phyloP scores from a whole-genome alignment of 768 basidiomycete species.

The Pleurotus eryngii region DNA sequence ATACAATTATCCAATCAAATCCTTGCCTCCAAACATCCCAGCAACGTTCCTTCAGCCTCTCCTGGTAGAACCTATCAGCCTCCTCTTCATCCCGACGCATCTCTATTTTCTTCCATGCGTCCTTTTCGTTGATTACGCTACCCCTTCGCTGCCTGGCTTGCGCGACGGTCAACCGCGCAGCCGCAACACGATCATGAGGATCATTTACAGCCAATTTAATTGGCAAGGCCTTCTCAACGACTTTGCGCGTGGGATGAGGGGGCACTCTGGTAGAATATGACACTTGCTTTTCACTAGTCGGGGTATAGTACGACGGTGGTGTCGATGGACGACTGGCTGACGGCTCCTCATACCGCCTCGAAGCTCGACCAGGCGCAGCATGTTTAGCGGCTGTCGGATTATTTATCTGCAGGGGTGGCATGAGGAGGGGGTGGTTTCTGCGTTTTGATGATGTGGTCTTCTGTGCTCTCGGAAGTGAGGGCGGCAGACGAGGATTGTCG shows the following conservation, averaged over 20 bases:
- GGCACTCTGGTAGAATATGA: neutral
- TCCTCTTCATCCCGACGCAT: constrained; percentile 67
- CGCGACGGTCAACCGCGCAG: constrained; percentile 26
- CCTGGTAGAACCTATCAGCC: constrained; percentile 66
- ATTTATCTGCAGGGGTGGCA: constrained; percentile 8
- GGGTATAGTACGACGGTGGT: constrained; percentile 49
- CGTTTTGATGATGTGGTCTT: neutral
- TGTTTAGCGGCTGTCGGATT: neutral
- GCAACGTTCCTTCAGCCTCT: constrained; percentile 62
- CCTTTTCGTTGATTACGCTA: constrained; percentile 61
- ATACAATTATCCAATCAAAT: constrained; percentile 69
- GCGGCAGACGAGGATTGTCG: neutral
- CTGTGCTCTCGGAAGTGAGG: neutral
- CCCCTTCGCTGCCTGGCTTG: constrained; percentile 39
- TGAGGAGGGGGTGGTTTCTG: constrained; percentile 1
- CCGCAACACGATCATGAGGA: constrained; percentile 8
- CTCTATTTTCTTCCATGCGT: constrained; percentile 76
- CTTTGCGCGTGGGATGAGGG: constrained; percentile 6
- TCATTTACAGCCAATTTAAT: neutral
- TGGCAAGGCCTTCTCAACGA: neutral
- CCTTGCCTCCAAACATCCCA: constrained; percentile 76
- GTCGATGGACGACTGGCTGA: constrained; percentile 37
- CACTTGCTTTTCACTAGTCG: constrained; percentile 11
- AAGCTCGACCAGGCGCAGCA: neutral
- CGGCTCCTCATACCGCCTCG: constrained; percentile 3